phyloP scores from a whole-genome alignment of 225 moss, liverwort and hornwort genomes.

The Sphagnum tenellum region DNA sequence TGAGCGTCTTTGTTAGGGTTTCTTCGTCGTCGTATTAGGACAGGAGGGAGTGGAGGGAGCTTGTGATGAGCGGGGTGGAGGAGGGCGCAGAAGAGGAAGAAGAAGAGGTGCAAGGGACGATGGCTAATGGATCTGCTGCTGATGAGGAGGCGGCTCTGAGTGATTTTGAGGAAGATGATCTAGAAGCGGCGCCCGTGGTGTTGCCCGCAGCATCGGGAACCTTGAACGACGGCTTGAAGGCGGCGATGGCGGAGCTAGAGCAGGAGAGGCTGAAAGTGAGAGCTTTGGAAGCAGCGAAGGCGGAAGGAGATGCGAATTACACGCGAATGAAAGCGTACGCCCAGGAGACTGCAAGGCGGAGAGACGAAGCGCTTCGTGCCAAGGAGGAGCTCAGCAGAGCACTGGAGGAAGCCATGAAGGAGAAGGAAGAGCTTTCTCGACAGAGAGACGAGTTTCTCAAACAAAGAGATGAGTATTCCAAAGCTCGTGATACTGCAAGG shows the following conservation, averaged over 20 bases:
- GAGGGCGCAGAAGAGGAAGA: too few species aligned
- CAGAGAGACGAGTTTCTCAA: conserved; percentile 50
- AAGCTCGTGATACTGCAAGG: conserved; percentile 51
- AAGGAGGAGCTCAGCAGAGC: conserved; percentile 48
- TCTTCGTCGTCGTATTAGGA: too few species aligned
- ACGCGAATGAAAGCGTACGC: conserved; percentile 58
- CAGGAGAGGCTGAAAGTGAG: conserved; percentile 61
- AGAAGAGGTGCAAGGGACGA: too few species aligned
- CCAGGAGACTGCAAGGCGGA: conserved; percentile 79
- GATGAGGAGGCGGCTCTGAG: conserved; percentile 71
- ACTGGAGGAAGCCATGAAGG: conserved; percentile 30
- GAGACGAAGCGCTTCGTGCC: conserved; percentile 61
- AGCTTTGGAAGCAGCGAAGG: conserved; percentile 50
- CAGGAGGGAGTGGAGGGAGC: too few species aligned
- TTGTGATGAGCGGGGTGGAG: too few species aligned
- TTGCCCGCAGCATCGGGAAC: conserved; percentile 22
- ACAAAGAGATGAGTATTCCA: conserved; percentile 52
- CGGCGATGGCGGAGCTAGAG: conserved; percentile 57
- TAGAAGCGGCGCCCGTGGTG: conserved; percentile 73
- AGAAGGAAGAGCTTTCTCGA: conserved; percentile 43
- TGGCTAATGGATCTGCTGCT: conserved; percentile 23
- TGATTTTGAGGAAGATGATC: conserved; percentile 96
- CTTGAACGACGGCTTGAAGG: conserved; percentile 20
- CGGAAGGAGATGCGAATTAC: conserved; percentile 62
- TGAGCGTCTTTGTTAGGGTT: too few species aligned